Conservation (phyloP, 2,329 filamentous ascomycete species). For the Hyphodiscus sp. region DNA sequence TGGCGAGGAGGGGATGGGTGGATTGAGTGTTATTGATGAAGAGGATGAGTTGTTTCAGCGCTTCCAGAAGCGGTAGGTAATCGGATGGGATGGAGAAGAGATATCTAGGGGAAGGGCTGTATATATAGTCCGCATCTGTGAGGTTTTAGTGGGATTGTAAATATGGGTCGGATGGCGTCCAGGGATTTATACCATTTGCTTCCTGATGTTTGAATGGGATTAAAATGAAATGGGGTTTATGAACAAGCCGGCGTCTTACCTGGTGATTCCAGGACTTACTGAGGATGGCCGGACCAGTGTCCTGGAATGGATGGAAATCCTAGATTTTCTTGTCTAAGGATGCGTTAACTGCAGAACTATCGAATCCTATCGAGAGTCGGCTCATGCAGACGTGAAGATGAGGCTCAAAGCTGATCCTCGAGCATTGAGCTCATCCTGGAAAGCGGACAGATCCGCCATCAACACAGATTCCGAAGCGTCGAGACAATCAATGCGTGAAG, state of each 20-base stretch:
- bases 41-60: constrained; percentile 1
- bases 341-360: too few species aligned
- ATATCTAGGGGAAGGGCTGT: not conserved
- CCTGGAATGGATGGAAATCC: too few species aligned
- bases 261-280: not conserved
- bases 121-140: not conserved
- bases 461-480: too few species aligned
- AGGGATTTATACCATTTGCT: not conserved
- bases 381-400: too few species aligned
- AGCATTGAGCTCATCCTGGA: too few species aligned
- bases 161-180: not conserved
- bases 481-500: too few species aligned
- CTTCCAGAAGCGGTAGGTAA: not conserved
- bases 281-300: too few species aligned
- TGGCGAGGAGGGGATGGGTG: not conserved
- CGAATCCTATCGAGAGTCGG: too few species aligned
- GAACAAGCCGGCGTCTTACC: not conserved
- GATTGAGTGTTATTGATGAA: not conserved
- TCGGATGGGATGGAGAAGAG: not conserved
- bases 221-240: not conserved
- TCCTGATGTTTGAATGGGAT: not conserved
- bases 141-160: not conserved
- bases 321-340: too few species aligned
- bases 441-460: too few species aligned
- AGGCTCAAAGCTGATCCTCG: too few species aligned